A percentile compares a stretch with the other conserved stretches of the same genome.
Conservation (phyloP, 768 basidiomycete species). For the Suillus subaureus region DNA sequence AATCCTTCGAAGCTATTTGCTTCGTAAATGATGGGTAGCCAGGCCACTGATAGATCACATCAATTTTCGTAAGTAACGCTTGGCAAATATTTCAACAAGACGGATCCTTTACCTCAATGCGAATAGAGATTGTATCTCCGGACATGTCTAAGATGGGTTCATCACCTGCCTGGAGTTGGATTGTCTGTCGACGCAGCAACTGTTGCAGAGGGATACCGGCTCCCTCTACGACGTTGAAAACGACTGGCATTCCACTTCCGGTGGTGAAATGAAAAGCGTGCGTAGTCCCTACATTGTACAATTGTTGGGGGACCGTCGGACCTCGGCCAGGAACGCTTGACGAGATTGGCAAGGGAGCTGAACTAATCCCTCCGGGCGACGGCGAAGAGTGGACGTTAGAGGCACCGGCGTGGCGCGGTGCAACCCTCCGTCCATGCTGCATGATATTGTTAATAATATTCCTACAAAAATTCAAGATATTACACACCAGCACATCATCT, state of each 20-base stretch:
- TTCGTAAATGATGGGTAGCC: constrained; percentile 75
- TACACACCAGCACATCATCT: not conserved
- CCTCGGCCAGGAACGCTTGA: constrained; percentile 19
- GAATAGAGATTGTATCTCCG: constrained; percentile 75
- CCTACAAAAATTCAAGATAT: constrained; percentile 17
- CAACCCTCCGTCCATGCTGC: constrained; percentile 22
- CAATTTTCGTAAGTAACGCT: constrained; percentile 11
- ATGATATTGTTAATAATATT: constrained; percentile 19
- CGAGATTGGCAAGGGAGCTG: not conserved
- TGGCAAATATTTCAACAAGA: constrained; percentile 5
- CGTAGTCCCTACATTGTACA: constrained; percentile 21
- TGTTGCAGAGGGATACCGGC: constrained; percentile 64
- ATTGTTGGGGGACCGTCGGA: constrained; percentile 25
- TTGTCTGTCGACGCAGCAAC: constrained; percentile 58
- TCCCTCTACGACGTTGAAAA: constrained; percentile 57
- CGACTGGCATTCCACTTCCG: constrained; percentile 53
- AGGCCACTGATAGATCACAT: constrained; percentile 59
- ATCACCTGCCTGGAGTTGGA: constrained; percentile 55
- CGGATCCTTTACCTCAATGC: constrained; percentile 55
- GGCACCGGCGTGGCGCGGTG: constrained; percentile 19
- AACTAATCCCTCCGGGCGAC: constrained; percentile 3
- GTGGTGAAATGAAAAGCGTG: constrained; percentile 7
- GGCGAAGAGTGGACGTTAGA: constrained; percentile 15
- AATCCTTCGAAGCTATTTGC: constrained; percentile 78
- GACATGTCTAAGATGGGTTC: constrained; percentile 60